Evolutionary conservation across 306 rosid species (phyloP), one percentile per base, ranked within the genome.

Genomic region (Prosopis cineraria): DNA sequence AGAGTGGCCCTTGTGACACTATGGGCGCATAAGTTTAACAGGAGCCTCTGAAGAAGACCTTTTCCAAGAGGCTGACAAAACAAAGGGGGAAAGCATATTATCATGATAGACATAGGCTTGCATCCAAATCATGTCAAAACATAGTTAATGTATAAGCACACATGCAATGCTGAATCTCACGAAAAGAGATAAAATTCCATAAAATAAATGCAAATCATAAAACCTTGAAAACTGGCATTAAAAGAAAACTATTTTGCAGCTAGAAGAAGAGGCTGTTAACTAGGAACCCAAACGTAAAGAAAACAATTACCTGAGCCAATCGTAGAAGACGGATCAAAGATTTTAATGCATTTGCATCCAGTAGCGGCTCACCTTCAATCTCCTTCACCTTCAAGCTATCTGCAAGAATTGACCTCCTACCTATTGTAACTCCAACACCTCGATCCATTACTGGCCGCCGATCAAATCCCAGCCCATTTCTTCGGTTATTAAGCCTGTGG

Each of bases 41-140:
- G 76, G 68, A 96, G 99, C 81, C 99, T 91, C 89, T 90, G 99
- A 85, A 96, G 84, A 74, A 93, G 98, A 75, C 99, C 99, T 88
- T 90, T 96, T 72, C 96, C 98, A 85, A 96, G 99, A 64, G 99
- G 99, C 99, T 96, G 84, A 73, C 79, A 85, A 74, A 53, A 45
- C 80, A 19, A 75, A 77, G 33, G 68, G 14, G 73, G 79, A 5
- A 79, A 60, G 20, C 33, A 27, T 53, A 70, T 83, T 66, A 85
- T 70, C 48, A 44, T 71, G 76, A 40, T 34, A 80, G 60, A 67
- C 33, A 24, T 11, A 53, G 20, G 20, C 60, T 53, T 20, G 3
- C 11, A 22, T 53, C 29, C 62, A 53, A 22, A 53, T 53, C 14
- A 53, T 53, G 30, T 10, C 62, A 53, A 53, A 22, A 53, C 33